These are phyloP conservation scores for Phytopythium helicoides DNA, from an alignment of 352 stramenopile genomes.

Conservation along the genomic window DNA sequence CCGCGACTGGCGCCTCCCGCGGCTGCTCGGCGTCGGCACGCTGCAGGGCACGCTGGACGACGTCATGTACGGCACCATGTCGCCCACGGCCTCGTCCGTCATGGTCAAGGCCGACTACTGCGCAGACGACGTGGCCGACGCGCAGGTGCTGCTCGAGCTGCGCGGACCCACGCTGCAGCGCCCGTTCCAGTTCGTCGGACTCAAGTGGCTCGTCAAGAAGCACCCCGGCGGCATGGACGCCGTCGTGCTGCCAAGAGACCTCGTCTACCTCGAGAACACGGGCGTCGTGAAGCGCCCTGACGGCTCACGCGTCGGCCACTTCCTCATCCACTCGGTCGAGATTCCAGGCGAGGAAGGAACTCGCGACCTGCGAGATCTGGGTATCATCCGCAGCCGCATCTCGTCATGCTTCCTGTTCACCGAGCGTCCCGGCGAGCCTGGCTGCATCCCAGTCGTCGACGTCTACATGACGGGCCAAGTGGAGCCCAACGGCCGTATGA, in stretches of 20 bases:
- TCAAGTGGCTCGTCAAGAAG: conserved; percentile 52
- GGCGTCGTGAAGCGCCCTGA: conserved; percentile 20
- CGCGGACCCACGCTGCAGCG: conserved; percentile 29
- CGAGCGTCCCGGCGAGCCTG: conserved; percentile 2
- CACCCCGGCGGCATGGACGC: conserved; percentile 16
- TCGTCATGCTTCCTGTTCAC: conserved; percentile 42
- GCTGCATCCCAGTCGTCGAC: conserved; percentile 19
- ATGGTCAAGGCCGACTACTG: conserved; percentile 33
- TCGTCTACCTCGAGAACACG: conserved; percentile 29
- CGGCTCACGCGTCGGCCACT: conserved; percentile 31
- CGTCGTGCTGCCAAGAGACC: conserved; percentile 27
- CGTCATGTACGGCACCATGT: conserved; percentile 53
- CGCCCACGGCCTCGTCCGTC: conserved; percentile 30
- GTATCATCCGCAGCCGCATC: conserved; percentile 34
- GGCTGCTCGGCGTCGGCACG: conserved; percentile 25
- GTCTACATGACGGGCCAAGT: conserved; percentile 45
- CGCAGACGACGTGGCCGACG: conserved; percentile 40
- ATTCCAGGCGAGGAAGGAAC: conserved; percentile 25
- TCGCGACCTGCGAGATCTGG: conserved; percentile 22
- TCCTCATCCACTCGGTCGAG: conserved; percentile 43
- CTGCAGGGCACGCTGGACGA: conserved; percentile 39
- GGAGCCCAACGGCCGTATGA: conserved; percentile 37
- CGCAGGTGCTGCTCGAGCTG: conserved; percentile 33
- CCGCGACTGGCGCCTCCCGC: conserved; percentile 20
- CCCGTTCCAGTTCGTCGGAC: conserved; percentile 47